These are phyloP conservation scores for Septoria linicola DNA, from an alignment of 2,329 filamentous ascomycete genomes.

Conservation along the genomic window DNA sequence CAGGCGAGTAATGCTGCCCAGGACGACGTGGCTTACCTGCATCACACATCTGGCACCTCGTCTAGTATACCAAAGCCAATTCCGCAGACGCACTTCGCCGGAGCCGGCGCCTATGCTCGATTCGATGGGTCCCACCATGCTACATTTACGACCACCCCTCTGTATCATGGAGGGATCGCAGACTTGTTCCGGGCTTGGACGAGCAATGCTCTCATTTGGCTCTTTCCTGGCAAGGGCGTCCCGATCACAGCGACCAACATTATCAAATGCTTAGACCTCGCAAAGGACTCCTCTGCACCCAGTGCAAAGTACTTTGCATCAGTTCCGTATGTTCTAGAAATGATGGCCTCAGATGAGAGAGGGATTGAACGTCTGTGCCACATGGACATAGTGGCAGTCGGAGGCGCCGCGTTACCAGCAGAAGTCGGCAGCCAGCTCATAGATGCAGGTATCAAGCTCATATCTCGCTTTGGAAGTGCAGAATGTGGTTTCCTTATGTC, in stretches of 20 bases:
- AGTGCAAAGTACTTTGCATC: constrained; percentile 60
- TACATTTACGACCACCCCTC: constrained; percentile 64
- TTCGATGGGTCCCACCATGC: constrained; percentile 45
- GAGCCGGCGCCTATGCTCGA: constrained; percentile 55
- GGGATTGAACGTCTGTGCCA: constrained; percentile 47
- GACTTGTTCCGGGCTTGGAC: constrained; percentile 64
- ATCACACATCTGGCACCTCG: constrained; percentile 66
- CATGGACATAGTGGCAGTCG: constrained; percentile 64
- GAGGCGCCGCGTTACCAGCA: constrained; percentile 58
- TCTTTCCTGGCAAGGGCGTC: constrained; percentile 58
- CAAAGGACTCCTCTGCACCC: constrained; percentile 30
- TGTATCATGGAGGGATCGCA: constrained; percentile 65
- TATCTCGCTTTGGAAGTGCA: constrained; percentile 64
- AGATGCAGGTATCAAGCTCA: constrained; percentile 52
- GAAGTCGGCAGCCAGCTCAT: constrained; percentile 57
- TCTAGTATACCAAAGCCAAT: constrained; percentile 64
- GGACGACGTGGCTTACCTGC: constrained; percentile 55
- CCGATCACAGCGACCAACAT: constrained; percentile 60
- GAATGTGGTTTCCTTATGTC: constrained; percentile 67
- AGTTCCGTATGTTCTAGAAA: constrained; percentile 59
- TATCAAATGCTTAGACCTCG: constrained; percentile 47
- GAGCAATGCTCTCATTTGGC: constrained; percentile 59
- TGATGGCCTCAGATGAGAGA: constrained; percentile 47
- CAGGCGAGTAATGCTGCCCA: constrained; percentile 26
- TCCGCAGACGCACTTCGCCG: constrained; percentile 56